These are phyloP conservation scores for Lycium barbarum DNA, from an alignment of 257 asterid species.

Conservation along the genomic window DNA sequence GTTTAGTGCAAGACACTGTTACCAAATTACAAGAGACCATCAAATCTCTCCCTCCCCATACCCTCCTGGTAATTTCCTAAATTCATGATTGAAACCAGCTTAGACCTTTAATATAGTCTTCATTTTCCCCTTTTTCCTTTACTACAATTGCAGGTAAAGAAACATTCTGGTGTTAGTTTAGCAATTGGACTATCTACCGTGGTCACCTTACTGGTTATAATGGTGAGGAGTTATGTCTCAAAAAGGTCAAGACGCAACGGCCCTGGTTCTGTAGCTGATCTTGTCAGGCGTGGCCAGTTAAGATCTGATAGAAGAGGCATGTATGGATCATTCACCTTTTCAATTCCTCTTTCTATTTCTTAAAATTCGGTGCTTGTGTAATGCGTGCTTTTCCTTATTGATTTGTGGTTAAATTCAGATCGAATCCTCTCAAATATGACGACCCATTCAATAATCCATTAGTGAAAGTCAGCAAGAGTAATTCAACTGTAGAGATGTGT, in stretches of 20 bases:
- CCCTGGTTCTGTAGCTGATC: constrained; percentile 94
- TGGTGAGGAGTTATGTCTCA: constrained; percentile 54
- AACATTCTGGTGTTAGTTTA: constrained; percentile 53
- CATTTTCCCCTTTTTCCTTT: constrained; percentile 2
- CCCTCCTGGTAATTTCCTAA: constrained; percentile 54
- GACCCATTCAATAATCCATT: constrained; percentile 98
- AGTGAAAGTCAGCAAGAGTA: constrained; percentile 85
- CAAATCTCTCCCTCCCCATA: constrained; percentile 59
- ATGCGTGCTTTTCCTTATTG: constrained; percentile 32
- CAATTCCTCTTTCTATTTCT: too few species aligned
- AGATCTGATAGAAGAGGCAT: constrained; percentile 99
- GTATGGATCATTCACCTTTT: constrained; percentile 63
- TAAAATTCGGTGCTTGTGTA: constrained; percentile 5
- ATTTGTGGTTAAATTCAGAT: constrained; percentile 50
- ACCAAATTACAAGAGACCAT: constrained; percentile 58
- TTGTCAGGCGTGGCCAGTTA: constrained; percentile 94
- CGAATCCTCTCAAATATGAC: constrained; percentile 87
- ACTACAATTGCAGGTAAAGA: constrained; percentile 54
- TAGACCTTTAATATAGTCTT: constrained; percentile 24
- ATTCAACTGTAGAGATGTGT: constrained; percentile 93
- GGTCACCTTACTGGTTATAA: constrained; percentile 60
- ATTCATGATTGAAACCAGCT: neutral
- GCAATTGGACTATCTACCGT: constrained; percentile 66
- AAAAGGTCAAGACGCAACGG: constrained; percentile 56
- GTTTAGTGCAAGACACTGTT: constrained; percentile 40